Evolutionary conservation across 164 flowering plant species (phyloP), one percentile per base, ranked within the genome.

Genomic region (Aristolochia californica): DNA sequence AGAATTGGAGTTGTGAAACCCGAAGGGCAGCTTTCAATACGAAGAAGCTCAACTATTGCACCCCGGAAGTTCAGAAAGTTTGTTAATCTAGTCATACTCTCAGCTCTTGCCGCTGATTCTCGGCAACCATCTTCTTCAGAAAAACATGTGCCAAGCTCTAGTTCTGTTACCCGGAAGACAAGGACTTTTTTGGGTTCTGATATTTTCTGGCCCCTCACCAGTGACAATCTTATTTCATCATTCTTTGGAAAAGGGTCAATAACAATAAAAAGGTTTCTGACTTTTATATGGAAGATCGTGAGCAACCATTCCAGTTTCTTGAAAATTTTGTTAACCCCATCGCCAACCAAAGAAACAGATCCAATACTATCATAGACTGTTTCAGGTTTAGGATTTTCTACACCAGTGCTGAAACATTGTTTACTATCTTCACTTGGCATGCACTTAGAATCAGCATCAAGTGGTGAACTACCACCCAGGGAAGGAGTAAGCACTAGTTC

Each of bases 261-360:
- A 61, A 95, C 99, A 70, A 89, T 75, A 61, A 93, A 78, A 51
- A 93, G 55, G 22, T 77, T 84, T 60, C 70, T 88, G 14, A 94
- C 50, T 62, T 73, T 84, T 16, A 94, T 75, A 68, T 85, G 80
- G 62, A 94, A 88, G 60, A 91, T 83, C 3, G 88, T 82, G 45
- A 94, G 89, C 63, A 94, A 73, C 86, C 87, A 79, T 66, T 84
- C 80, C 14, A 94, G 83, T 86, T 85, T 76, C 69, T 85, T 84
- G 22, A 96, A 96, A 76, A 94, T 78, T 26, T 81, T 76, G 75
- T 87, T 88, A 43, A 94, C 97, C 70, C 97, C 99, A 71, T 94
- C 88, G 72, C 84, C 80, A 77, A 83, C 83, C 56, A 71, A 53
- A 16, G 78, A 67, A 56, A 68, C 16, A 44, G 75, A 67, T 51